Evolutionary conservation across 306 rosid genomes (phyloP), one percentile per base, ranked within the genome.

Genomic region (Malus orientalis): DNA sequence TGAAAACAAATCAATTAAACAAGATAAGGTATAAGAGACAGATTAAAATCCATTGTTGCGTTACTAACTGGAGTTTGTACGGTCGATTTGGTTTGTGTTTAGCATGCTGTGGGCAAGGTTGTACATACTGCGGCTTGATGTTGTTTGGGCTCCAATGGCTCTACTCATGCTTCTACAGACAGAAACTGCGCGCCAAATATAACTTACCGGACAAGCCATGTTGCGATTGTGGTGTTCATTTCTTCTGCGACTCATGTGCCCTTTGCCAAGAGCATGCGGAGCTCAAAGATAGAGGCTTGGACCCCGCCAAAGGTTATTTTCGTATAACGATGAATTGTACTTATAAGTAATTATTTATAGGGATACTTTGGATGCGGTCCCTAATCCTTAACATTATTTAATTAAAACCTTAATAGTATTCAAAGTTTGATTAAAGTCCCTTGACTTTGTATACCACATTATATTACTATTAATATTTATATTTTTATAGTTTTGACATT

Each of bases 241-340:
- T 40, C 69, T 74, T 25, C 59, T 82, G 86, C 22, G 74, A 68
- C 0, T 0, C 67, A 11, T 82, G 86, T 40, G 82, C 82, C 53
- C 82, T 82, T 59, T 82, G 86, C 66, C 82, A 78, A 82, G 86
- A 78, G 33, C 59, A 60, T 38, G 69, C 74, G 1, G 80, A 82
- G 80, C 67, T 82, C 42, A 78, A 78, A 62, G 5, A 53, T 5
- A 54, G 77, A 33, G 82, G 86, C 38, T 49, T 74, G 3, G 82
- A 82, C 36, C 81, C 84, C 54, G 16, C 78, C 11, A 81, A 71
- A 58, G 84, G 81, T 54, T 72, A 8, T 7, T 42, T 42, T 42
- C 12, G 10, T 9, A 42, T 42, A 29, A 71, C 30, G 29, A 11
- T 8, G 8, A n/a, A 8, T 57, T 19, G 2, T 49, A 15, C 7